Conservation (phyloP, 2,329 filamentous ascomycete genomes). For the Aspergillus felis region DNA sequence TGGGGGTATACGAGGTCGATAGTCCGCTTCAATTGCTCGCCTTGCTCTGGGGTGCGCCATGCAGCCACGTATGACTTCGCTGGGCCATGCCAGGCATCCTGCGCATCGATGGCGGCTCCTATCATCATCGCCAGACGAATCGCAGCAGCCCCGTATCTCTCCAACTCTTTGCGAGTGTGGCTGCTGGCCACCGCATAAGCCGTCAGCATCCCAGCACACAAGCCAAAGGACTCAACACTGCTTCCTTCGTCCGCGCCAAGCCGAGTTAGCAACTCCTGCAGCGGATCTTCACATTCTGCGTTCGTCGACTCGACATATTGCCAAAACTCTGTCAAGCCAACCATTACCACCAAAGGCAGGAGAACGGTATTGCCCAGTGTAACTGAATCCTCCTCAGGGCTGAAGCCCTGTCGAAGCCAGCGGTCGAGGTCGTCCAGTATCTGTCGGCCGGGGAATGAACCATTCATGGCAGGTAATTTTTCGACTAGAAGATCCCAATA, state of each 20-base stretch:
- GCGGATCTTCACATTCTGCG: not conserved
- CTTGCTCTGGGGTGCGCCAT: slow-evolving; percentile 21
- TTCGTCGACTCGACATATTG: not conserved
- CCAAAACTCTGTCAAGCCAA: not conserved
- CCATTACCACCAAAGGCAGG: not conserved
- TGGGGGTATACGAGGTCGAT: slow-evolving; percentile 10
- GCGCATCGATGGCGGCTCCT: slow-evolving; percentile 35
- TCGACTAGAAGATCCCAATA: not conserved
- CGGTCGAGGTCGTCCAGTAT: not conserved
- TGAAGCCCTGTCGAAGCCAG: not conserved
- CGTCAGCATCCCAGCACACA: slow-evolving; percentile 6
- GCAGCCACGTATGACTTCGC: slow-evolving; percentile 14
- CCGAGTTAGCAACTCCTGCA: not conserved
- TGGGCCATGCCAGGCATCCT: slow-evolving; percentile 19
- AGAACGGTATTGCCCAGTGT: not conserved
- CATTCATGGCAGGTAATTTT: not conserved
- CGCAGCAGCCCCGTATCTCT: not conserved
- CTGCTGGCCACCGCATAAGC: not conserved
- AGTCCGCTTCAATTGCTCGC: slow-evolving; percentile 14
- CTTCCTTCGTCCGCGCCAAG: not conserved
- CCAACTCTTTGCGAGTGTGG: not conserved
- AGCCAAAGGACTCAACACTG: not conserved
- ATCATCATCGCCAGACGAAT: slow-evolving; percentile 25
- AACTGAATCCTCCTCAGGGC: not conserved
- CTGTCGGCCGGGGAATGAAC: not conserved